phyloP scores from a whole-genome alignment of 371 early-diverging fungal genomes.

The Mortierella sp. region DNA sequence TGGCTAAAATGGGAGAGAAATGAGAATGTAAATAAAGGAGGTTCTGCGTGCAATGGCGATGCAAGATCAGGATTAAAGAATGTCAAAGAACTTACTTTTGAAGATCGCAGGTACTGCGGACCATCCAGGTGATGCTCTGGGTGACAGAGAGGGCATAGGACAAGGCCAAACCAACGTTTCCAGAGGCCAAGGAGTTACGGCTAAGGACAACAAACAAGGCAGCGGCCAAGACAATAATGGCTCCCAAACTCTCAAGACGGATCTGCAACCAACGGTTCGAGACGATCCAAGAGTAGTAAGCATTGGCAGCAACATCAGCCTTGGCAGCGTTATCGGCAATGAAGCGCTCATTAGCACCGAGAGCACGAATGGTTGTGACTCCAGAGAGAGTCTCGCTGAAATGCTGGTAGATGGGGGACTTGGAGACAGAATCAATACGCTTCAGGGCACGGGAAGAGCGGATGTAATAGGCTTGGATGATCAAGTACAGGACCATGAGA shows the following conservation, averaged over 20 bases:
- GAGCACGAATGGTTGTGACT: slow-evolving; percentile 85
- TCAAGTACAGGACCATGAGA: slow-evolving; percentile 63
- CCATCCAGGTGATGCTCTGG: slow-evolving; percentile 56
- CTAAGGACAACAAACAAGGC: slow-evolving; percentile 56
- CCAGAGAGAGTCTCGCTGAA: slow-evolving; percentile 84
- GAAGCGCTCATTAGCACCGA: slow-evolving; percentile 61
- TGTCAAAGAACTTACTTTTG: slow-evolving; percentile 50
- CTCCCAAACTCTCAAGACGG: slow-evolving; percentile 62
- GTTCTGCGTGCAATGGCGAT: background rate
- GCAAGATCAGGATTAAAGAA: background rate
- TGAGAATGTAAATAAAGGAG: background rate
- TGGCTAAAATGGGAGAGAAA: background rate
- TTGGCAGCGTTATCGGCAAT: slow-evolving; percentile 67
- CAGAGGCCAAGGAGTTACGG: slow-evolving; percentile 31
- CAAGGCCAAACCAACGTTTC: slow-evolving; percentile 68
- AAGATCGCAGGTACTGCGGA: slow-evolving; percentile 44
- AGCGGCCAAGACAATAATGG: slow-evolving; percentile 67
- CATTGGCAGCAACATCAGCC: slow-evolving; percentile 50
- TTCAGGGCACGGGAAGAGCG: slow-evolving; percentile 79
- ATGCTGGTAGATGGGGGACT: slow-evolving; percentile 87
- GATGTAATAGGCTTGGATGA: slow-evolving; percentile 76
- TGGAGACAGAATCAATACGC: slow-evolving; percentile 82
- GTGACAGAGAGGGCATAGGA: slow-evolving; percentile 73
- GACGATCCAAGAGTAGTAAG: slow-evolving; percentile 68
- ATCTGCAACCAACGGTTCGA: slow-evolving; percentile 78